Evolutionary conservation across 2,329 filamentous ascomycete species (phyloP).

Genomic region (Pseudopyricularia javanii): DNA sequence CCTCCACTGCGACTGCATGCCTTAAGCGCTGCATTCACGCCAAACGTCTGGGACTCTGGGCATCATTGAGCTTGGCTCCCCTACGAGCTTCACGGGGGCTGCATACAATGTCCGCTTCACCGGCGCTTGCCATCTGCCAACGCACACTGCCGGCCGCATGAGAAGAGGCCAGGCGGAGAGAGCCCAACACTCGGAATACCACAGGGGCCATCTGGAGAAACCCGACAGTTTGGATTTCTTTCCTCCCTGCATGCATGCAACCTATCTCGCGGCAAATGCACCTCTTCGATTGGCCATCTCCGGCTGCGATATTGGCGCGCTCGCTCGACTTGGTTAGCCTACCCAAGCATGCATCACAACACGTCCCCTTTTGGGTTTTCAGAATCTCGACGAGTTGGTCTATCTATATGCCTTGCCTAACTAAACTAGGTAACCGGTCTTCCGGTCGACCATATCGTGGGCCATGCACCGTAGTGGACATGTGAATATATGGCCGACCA

Average conservation of each 20-base stretch:
- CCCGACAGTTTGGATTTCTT: background rate
- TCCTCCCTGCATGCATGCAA: background rate
- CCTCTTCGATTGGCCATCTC: background rate
- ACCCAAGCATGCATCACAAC: background rate
- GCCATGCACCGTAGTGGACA: no score
- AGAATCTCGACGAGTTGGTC: background rate
- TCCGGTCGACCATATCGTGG: no score
- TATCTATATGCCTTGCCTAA: background rate
- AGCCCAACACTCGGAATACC: background rate
- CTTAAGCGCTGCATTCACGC: background rate
- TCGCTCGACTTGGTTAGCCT: background rate
- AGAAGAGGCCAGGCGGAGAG: no score
- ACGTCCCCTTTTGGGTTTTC: background rate
- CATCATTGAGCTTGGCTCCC: background rate
- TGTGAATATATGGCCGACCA: no score
- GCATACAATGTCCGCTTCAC: no score
- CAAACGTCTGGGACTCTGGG: background rate
- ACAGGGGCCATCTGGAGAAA: background rate
- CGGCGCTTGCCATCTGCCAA: no score
- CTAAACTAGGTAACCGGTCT: no score
- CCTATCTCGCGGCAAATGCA: background rate
- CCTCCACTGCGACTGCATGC: background rate
- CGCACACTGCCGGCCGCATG: no score
- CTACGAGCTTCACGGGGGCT: no score
- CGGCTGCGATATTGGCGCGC: background rate